Evolutionary conservation across 345 rosid species (phyloP).

Genomic region (Ceriops decandra): DNA sequence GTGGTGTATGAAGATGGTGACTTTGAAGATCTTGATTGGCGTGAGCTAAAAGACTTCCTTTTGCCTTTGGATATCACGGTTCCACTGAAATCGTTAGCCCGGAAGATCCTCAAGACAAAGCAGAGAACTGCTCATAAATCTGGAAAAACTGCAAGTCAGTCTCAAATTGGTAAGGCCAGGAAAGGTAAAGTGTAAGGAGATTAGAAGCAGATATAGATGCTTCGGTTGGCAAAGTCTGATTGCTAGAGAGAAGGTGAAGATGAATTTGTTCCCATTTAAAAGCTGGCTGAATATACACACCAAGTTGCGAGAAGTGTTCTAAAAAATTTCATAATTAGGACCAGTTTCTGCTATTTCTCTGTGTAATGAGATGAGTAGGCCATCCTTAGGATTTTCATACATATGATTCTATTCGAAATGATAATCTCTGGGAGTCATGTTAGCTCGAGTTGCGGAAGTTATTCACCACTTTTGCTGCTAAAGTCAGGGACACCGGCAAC

Average conservation of each 20-base stretch:
- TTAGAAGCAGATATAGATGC: not conserved
- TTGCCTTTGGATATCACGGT: conserved; percentile 62
- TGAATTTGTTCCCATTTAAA: not conserved
- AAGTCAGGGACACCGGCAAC: no score
- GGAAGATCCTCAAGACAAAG: conserved; percentile 41
- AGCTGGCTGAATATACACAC: not conserved
- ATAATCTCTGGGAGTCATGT: no score
- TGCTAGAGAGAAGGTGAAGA: not conserved
- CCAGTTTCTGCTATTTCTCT: no score
- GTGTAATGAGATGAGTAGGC: no score
- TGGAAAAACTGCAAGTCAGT: not conserved
- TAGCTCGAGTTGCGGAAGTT: no score
- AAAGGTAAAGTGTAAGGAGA: conserved; percentile 8
- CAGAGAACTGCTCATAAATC: conserved; percentile 26
- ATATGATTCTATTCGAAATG: no score
- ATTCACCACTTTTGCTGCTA: no score
- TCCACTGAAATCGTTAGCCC: conserved; percentile 59
- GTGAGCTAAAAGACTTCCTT: conserved; percentile 60
- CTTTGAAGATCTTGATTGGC: conserved; percentile 79
- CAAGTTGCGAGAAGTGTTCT: no score
- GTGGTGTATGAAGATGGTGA: conserved; percentile 87
- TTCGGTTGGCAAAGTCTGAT: not conserved
- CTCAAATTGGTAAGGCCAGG: conserved; percentile 8
- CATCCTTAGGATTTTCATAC: not conserved
- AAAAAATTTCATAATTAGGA: no score